phyloP scores from a whole-genome alignment of 495 filamentous ascomycete genomes.

The Talaromyces proteolyticus region DNA sequence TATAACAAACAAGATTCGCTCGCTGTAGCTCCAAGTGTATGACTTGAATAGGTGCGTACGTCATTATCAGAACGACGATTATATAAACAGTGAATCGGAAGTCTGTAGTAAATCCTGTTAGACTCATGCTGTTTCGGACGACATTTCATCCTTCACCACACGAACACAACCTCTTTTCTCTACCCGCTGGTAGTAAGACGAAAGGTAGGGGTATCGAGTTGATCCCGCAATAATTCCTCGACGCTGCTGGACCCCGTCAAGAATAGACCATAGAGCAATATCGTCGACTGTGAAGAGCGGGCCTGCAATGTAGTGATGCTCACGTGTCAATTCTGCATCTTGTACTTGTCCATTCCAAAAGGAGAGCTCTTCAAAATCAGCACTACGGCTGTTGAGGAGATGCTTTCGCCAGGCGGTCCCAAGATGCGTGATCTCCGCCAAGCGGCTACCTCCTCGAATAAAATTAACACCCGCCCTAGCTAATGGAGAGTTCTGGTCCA shows the following conservation, averaged over 20 bases:
- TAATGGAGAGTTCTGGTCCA: slow-evolving; percentile 8
- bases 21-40: too few species aligned
- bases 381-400: slow-evolving; percentile 5
- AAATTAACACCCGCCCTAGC: slow-evolving; percentile 25
- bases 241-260: slow-evolving; percentile 49
- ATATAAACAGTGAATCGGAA: too few species aligned
- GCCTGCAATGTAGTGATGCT: slow-evolving; percentile 52
- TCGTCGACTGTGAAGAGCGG: slow-evolving; percentile 54
- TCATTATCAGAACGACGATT: too few species aligned
- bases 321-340: slow-evolving; percentile 8
- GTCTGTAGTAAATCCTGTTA: too few species aligned
- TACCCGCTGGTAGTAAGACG: slow-evolving; percentile 48
- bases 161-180: slow-evolving; percentile 42
- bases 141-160: slow-evolving; percentile 31
- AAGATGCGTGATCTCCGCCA: slow-evolving; percentile 27
- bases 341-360: slow-evolving; percentile 44
- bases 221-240: slow-evolving; percentile 19
- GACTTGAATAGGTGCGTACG: too few species aligned
- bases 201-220: slow-evolving; percentile 34
- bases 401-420: slow-evolving; percentile 23
- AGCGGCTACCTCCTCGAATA: slow-evolving; percentile 23
- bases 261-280: slow-evolving; percentile 65
- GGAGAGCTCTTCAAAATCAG: slow-evolving; percentile 15
- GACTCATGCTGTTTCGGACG: too few species aligned
- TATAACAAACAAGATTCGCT: background rate